A percentile compares a stretch with the other conserved stretches of the same genome.
Conservation (phyloP, 2,329 filamentous ascomycete genomes). For the Trichocomaceae sp. region DNA sequence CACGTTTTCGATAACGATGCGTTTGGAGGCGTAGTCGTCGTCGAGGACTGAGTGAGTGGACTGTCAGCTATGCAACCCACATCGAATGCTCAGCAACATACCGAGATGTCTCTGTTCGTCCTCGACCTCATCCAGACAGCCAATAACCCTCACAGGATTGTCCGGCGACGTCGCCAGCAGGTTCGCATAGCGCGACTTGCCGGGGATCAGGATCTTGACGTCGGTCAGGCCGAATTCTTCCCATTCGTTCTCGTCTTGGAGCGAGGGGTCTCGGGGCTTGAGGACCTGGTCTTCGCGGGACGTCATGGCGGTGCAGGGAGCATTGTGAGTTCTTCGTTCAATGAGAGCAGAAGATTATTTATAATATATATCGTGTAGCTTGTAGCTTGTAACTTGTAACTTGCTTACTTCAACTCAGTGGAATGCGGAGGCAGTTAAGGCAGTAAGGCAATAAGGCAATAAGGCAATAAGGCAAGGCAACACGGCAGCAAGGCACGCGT, state of each 20-base stretch:
- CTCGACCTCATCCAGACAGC: slow-evolving; percentile 43
- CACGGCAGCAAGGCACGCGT: no score
- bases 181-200: slow-evolving; percentile 46
- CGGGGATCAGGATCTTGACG: slow-evolving; percentile 45
- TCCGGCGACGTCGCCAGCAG: slow-evolving; percentile 50
- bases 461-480: no score
- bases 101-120: slow-evolving; percentile 39
- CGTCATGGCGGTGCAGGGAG: slow-evolving; percentile 30
- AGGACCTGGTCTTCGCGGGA: slow-evolving; percentile 43
- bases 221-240: slow-evolving; percentile 53
- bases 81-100: no score
- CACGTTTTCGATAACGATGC: slow-evolving; percentile 44
- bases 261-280: slow-evolving; percentile 37
- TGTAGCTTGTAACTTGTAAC: no score
- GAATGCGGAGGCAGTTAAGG: no score
- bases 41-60: slow-evolving; percentile 29
- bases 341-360: neutral
- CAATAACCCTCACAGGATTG: slow-evolving; percentile 51
- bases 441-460: neutral
- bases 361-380: no score
- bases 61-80: no score
- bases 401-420: no score
- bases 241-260: slow-evolving; percentile 51
- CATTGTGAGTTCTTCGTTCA: neutral
- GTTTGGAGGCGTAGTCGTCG: slow-evolving; percentile 33